Conservation (phyloP, 129 eudicot genomes). For the Pseudognaphalium luteoalbum region DNA sequence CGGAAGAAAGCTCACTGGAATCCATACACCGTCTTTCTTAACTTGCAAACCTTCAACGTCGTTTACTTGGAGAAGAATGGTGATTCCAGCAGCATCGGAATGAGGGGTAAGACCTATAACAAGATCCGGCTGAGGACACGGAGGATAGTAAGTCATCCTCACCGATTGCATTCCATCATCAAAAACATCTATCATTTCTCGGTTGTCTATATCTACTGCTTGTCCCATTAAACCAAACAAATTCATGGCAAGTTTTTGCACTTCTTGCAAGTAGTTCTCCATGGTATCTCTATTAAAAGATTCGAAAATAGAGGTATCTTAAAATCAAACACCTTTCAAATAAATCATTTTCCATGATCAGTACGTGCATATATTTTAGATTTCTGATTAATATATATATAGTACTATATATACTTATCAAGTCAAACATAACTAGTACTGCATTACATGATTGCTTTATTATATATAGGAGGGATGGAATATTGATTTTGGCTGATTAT, state of each 20-base stretch:
- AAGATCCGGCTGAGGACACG: conserved; percentile 59
- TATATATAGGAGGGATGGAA: no score
- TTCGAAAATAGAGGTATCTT: background rate
- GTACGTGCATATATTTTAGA: no score
- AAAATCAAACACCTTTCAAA: no score
- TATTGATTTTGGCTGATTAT: background rate
- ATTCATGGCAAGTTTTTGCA: conserved; percentile 41
- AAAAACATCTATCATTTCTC: conserved; percentile 40
- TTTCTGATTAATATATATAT: no score
- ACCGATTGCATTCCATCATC: conserved; percentile 61
- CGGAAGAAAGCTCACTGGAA: conserved; percentile 45
- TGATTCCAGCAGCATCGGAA: conserved; percentile 55
- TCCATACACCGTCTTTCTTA: conserved; percentile 60
- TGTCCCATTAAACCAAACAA: conserved; percentile 44
- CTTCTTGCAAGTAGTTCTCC: conserved; percentile 46
- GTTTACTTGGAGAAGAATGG: conserved; percentile 52
- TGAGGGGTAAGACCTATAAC: conserved; percentile 63
- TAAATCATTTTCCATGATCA: no score
- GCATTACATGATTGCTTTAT: no score
- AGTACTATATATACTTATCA: no score
- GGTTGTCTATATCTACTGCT: conserved; percentile 46
- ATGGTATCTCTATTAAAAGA: conserved; percentile 41
- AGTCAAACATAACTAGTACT: no score
- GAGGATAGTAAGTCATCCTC: conserved; percentile 63
- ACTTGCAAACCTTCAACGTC: conserved; percentile 58